Evolutionary conservation across 139 green algal genomes (phyloP).

Genomic region (Chlorella ohadii): DNA sequence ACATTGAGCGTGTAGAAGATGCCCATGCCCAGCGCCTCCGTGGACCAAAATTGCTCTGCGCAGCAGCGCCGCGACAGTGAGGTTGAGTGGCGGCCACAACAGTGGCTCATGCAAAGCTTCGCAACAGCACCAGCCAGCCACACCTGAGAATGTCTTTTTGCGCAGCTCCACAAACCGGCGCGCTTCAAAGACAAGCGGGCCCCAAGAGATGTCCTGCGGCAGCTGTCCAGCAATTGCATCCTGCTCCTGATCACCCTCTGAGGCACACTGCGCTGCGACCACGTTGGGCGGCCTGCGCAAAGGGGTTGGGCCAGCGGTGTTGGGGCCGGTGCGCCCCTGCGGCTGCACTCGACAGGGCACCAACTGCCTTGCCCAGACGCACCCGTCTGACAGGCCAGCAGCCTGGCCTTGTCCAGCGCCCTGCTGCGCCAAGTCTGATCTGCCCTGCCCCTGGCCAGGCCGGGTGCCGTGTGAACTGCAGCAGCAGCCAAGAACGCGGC

Average conservation of each 20-base stretch:
- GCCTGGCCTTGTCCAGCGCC: no score
- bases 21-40: constrained; percentile 67
- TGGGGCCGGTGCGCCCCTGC: no score
- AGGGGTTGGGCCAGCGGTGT: no score
- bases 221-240: not conserved
- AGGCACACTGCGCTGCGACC: not conserved
- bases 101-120: no score
- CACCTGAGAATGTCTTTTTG: constrained; percentile 60
- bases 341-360: not conserved
- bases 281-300: not conserved
- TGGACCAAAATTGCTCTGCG: constrained; percentile 56
- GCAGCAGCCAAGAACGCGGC: not conserved
- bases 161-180: constrained; percentile 71
- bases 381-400: no score
- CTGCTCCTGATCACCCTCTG: constrained; percentile 7
- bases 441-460: no score
- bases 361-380: not conserved
- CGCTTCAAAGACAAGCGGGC: constrained; percentile 59
- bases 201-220: constrained; percentile 38
- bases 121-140: not conserved
- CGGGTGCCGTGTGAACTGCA: not conserved
- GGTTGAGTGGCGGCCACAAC: not conserved
- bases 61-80: not conserved
- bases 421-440: no score
- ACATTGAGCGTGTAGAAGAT: constrained; percentile 75